Percentiles rank a stretch among this genome's conserved stretches.
These are phyloP conservation scores for Vickermania ingenoplastis DNA, from an alignment of 208 protist species.

Conservation along the genomic window DNA sequence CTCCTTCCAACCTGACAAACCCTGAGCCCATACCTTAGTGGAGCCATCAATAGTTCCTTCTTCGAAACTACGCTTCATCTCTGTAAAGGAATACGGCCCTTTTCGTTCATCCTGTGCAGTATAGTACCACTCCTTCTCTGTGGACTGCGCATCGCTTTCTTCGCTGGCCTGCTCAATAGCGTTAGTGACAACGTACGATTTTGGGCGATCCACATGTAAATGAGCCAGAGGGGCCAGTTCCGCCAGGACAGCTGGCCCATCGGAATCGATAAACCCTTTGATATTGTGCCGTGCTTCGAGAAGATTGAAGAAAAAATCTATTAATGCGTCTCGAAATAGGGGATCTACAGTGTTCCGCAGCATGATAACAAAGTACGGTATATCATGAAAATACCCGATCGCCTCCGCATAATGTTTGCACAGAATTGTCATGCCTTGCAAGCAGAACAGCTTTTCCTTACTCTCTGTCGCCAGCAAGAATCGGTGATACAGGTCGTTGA, in stretches of 20 bases:
- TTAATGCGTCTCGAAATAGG: constrained; percentile 77
- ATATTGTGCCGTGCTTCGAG: constrained; percentile 76
- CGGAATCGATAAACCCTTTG: constrained; percentile 87
- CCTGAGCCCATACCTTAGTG: constrained; percentile 92
- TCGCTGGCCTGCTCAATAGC: constrained; percentile 61
- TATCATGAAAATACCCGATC: constrained; percentile 82
- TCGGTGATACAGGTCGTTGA: constrained; percentile 90
- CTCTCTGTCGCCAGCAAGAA: constrained; percentile 79
- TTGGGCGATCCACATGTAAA: constrained; percentile 85
- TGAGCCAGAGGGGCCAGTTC: constrained; percentile 90
- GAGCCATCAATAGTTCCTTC: constrained; percentile 15
- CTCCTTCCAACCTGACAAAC: constrained; percentile 86
- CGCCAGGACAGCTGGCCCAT: constrained; percentile 70
- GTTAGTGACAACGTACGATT: constrained; percentile 59
- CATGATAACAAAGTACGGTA: constrained; percentile 75
- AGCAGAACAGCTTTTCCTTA: constrained; percentile 52
- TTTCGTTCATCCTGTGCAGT: constrained; percentile 17
- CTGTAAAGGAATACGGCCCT: constrained; percentile 58
- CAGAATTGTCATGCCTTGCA: constrained; percentile 86
- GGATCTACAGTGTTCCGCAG: constrained; percentile 64
- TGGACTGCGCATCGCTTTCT: constrained; percentile 44
- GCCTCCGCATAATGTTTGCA: constrained; percentile 77
- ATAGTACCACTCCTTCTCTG: constrained; percentile 90
- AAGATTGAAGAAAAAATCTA: constrained; percentile 70
- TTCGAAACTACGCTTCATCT: constrained; percentile 32